Base-by-base conservation (phyloP, 805 yeast species). In the Zygosaccharomyces bisporus region DNA sequence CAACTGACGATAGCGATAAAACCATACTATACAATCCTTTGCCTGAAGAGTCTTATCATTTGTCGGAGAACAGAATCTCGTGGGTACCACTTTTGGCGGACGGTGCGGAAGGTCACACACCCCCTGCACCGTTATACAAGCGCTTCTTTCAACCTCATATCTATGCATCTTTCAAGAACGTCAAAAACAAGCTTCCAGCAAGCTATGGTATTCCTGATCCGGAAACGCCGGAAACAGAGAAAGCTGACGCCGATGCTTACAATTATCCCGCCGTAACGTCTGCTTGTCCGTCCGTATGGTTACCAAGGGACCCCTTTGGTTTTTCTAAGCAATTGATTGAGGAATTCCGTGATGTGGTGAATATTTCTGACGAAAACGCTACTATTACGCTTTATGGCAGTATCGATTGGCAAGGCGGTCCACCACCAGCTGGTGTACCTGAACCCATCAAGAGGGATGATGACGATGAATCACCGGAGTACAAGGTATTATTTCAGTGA, bases 271-370 rank as follows among this genome's bases (percentile, higher is more conserved):
- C 83, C 5, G 80, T 83, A 13, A 69, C 78, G 20, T 83, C 83
- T 0, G 63, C 71, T 35, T 76, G 86, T 54, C 95, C 95, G 1
- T 71, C 73, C n/a, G 68, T 91, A 16, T 91, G 99, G 99, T 79
- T 91, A 57, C 95, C 97, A n/a, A 70, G 71, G 46, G 99, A 91
- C 63, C 83, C 86, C 7, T 78, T 80, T 76, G 98, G 98, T 1
- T 75, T 87, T 54, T 84, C 95, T 1, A 66, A 71, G 1, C 60
- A 57, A 10, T 80, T 82, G 55, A 80, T 85, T 17, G 75, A 74
- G 31, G 70, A 77, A 33, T 73, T 86, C 41, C 61, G 69, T 16
- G 74, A 72, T 1, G 70, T 79, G 6, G 76, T 88, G 38, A 73
- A 75, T 13, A 79, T 86, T 40, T 71, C 78, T 43, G 95, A 89